These are phyloP conservation scores for Ceratocystis cubensis DNA, from an alignment of 2,329 filamentous ascomycete genomes.

Conservation along the genomic window DNA sequence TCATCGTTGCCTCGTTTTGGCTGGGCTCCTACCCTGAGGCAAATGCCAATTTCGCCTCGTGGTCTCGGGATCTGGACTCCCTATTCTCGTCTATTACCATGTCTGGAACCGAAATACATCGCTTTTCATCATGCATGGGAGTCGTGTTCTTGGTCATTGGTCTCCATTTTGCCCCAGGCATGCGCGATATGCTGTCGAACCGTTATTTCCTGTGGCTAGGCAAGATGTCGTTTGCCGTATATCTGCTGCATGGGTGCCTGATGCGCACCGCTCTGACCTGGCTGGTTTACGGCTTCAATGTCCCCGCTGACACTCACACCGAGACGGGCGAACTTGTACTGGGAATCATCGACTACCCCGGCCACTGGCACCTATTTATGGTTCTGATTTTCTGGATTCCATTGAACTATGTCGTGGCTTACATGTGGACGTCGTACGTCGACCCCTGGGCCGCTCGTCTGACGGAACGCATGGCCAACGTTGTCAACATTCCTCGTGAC, in stretches of 20 bases:
- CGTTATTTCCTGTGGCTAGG: conserved; percentile 49
- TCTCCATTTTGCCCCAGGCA: conserved; percentile 39
- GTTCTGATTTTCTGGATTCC: conserved; percentile 36
- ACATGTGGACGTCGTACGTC: conserved; percentile 41
- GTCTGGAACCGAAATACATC: conserved; percentile 35
- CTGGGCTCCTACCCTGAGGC: conserved; percentile 49
- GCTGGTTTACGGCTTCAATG: conserved; percentile 41
- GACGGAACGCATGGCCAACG: conserved; percentile 30
- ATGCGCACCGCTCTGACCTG: conserved; percentile 47
- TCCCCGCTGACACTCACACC: conserved; percentile 29
- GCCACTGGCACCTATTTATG: conserved; percentile 29
- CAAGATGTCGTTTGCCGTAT: conserved; percentile 51
- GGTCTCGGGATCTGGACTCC: conserved; percentile 38
- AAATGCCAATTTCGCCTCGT: conserved; percentile 39
- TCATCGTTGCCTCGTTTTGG: conserved; percentile 41
- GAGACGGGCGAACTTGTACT: conserved; percentile 30
- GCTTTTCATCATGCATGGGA: conserved; percentile 31
- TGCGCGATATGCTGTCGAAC: conserved; percentile 42
- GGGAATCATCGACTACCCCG: conserved; percentile 31
- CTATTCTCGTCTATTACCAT: conserved; percentile 36
- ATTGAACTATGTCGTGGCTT: conserved; percentile 35
- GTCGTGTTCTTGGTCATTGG: conserved; percentile 36
- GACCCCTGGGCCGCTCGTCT: conserved; percentile 39
- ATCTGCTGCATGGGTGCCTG: conserved; percentile 49
- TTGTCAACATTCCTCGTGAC: conserved; percentile 17